A percentile compares a stretch with the other conserved stretches of the same genome.
Conservation (phyloP, 768 basidiomycete species). For the Brasilioporus rufonigricans region DNA sequence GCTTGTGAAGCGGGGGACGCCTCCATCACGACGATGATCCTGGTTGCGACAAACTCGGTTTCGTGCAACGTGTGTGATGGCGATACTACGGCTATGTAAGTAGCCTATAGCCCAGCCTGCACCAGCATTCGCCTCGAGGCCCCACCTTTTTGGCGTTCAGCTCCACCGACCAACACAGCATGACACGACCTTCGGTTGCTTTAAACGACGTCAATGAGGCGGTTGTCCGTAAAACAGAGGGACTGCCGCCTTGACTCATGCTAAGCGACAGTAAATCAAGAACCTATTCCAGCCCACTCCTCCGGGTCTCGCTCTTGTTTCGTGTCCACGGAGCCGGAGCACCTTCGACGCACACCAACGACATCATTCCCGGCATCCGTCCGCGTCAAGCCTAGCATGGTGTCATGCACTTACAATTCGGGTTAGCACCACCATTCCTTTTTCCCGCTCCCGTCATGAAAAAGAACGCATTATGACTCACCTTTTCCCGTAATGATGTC, state of each 20-base stretch:
- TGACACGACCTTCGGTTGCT: not conserved
- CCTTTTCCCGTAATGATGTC: slow-evolving; percentile 74
- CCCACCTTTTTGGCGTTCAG: no score
- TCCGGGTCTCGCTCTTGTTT: slow-evolving; percentile 31
- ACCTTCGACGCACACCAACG: slow-evolving; percentile 29
- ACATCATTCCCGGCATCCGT: slow-evolving; percentile 59
- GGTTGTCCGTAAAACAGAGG: no score
- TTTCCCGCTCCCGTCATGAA: not conserved
- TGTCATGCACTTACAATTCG: slow-evolving; percentile 52
- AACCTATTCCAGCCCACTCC: slow-evolving; percentile 42
- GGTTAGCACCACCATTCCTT: not conserved
- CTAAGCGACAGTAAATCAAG: slow-evolving; percentile 10
- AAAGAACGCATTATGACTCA: slow-evolving; percentile 36
- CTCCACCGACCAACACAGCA: not conserved
- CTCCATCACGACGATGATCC: not conserved
- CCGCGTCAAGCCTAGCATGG: slow-evolving; percentile 66
- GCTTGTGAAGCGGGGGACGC: not conserved
- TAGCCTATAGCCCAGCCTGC: not conserved
- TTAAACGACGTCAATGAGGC: not conserved
- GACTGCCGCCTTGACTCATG: no score
- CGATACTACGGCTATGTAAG: not conserved
- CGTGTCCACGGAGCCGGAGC: slow-evolving; percentile 26
- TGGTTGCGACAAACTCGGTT: not conserved
- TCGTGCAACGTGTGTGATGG: slow-evolving; percentile 15
- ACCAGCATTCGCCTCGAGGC: slow-evolving; percentile 4